A percentile compares a stretch with the other conserved stretches of the same genome.
phyloP scores from a whole-genome alignment of 2,329 filamentous ascomycete species.

The Alternaria dauci region DNA sequence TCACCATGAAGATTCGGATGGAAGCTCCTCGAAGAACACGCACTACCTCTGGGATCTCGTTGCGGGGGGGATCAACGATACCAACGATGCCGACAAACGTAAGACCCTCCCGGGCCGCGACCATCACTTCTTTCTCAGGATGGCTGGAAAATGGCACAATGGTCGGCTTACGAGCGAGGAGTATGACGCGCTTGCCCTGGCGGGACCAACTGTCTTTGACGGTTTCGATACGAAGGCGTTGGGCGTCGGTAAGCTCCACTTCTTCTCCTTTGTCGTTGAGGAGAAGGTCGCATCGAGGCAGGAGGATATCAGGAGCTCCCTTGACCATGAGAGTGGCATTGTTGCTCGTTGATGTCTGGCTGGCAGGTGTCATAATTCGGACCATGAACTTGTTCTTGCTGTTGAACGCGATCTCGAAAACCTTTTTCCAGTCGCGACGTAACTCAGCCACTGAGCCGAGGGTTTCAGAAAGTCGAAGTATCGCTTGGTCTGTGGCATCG shows the following conservation, averaged over 20 bases:
- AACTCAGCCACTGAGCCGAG: conserved; percentile 68
- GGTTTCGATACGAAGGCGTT: conserved; percentile 60
- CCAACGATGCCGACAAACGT: conserved; percentile 65
- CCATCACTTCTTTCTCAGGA: conserved; percentile 66
- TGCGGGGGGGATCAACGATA: conserved; percentile 67
- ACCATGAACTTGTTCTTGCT: conserved; percentile 88
- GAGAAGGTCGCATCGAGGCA: conserved; percentile 68
- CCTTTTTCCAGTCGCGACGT: conserved; percentile 69
- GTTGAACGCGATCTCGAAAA: conserved; percentile 73
- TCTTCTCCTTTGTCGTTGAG: conserved; percentile 65
- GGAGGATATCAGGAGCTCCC: conserved; percentile 77
- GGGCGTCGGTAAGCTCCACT: conserved; percentile 57
- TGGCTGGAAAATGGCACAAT: conserved; percentile 54
- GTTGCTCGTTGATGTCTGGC: conserved; percentile 39
- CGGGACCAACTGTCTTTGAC: conserved; percentile 74
- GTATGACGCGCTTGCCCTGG: conserved; percentile 72
- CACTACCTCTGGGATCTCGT: conserved; percentile 67
- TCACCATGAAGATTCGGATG: conserved; percentile 83
- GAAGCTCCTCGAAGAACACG: conserved; percentile 72
- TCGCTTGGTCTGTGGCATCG: conserved; percentile 78
- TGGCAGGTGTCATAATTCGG: conserved; percentile 61
- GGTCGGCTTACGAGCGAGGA: conserved; percentile 69
- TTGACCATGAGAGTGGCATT: conserved; percentile 72
- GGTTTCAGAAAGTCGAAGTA: conserved; percentile 74
- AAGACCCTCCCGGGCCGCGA: conserved; percentile 60